Evolutionary conservation across 805 yeast genomes (phyloP).

Genomic region (Metschnikowia sp.): DNA sequence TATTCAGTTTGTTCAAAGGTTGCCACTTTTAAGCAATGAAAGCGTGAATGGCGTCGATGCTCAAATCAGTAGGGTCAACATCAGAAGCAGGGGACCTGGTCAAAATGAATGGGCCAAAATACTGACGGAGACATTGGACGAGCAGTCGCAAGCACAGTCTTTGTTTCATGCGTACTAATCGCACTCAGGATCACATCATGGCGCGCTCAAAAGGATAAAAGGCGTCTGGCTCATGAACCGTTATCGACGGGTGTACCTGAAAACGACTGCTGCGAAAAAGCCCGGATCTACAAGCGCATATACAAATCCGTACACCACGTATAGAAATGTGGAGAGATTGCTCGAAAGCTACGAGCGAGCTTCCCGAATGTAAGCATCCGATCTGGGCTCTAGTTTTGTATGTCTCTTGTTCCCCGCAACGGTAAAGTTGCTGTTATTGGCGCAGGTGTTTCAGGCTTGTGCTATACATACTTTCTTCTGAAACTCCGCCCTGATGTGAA

Average conservation of each 20-base stretch:
- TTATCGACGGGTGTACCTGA: too few species aligned
- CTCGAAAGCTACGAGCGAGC: neutral
- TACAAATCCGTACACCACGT: neutral
- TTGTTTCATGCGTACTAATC: conserved; percentile 22
- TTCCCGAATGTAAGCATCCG: too few species aligned
- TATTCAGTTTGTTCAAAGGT: conserved; percentile 22
- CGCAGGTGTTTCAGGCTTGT: conserved; percentile 83
- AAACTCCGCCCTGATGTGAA: conserved; percentile 74
- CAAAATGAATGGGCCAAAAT: conserved; percentile 6
- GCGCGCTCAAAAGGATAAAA: too few species aligned
- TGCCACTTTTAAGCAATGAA: conserved; percentile 25
- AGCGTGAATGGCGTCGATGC: conserved; percentile 19
- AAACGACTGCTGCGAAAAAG: neutral
- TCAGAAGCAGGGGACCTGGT: neutral
- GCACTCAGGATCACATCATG: neutral
- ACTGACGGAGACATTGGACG: conserved; percentile 27
- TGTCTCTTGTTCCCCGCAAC: conserved; percentile 23
- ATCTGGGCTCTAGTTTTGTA: neutral
- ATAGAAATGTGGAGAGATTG: neutral
- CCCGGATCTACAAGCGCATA: neutral
- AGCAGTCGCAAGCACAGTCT: conserved; percentile 19
- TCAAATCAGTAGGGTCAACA: neutral
- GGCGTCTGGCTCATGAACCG: too few species aligned
- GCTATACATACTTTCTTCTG: conserved; percentile 65
- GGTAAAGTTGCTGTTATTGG: conserved; percentile 73